Base-by-base conservation (phyloP, 2,329 filamentous ascomycete genomes). In the Hortaea sp. region DNA sequence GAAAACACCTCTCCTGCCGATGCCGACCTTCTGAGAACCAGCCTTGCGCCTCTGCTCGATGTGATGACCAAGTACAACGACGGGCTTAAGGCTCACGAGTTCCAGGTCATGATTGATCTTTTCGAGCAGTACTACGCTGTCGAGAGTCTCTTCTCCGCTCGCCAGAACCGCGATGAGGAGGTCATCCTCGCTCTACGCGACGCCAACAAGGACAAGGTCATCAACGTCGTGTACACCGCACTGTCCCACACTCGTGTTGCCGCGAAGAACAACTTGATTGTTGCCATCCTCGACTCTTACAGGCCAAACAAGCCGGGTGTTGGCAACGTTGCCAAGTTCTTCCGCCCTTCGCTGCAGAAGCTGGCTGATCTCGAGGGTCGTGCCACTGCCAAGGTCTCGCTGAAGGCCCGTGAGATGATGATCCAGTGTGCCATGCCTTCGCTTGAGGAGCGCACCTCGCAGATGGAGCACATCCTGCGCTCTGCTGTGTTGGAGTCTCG, bases 381-480 rank as follows among this genome's bases (percentile, higher is more conserved):
- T 70, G 81, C 73, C 62, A 92, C 90, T 7, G 87, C 90, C 55
- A 98, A 97, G 81, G 90, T 98, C 38, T 88, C 90, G 0, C 78
- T 98, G 56, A 98, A 98, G 76, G 90, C 92, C 40, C 85, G 92
- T 63, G 92, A 98, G 72, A 84, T 97, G 43, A 82, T 98, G 60
- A 98, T 98, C 53, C 92, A 97, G 69, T 95, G 88, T 64, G 89
- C 92, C 45, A 78, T 98, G 65, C 92, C 92, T 12, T 98, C 92
- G 3, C 75, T 98, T 13, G 92, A 97, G 68, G 92, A 98, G 76
- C 84, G 92, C 57, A 85, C 86, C 28, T 79, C 84, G 5, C 92
- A 98, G 72, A 95, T 98, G 90, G 92, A 97, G 74, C 90, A 97
- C 68, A 98, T 98, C 54, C 76, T 98, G 46, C 86, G 89, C 49